A percentile compares a stretch with the other conserved stretches of the same genome.
These are phyloP conservation scores for Mortierella sp. DNA, from an alignment of 371 early-diverging fungal genomes.

Conservation along the genomic window DNA sequence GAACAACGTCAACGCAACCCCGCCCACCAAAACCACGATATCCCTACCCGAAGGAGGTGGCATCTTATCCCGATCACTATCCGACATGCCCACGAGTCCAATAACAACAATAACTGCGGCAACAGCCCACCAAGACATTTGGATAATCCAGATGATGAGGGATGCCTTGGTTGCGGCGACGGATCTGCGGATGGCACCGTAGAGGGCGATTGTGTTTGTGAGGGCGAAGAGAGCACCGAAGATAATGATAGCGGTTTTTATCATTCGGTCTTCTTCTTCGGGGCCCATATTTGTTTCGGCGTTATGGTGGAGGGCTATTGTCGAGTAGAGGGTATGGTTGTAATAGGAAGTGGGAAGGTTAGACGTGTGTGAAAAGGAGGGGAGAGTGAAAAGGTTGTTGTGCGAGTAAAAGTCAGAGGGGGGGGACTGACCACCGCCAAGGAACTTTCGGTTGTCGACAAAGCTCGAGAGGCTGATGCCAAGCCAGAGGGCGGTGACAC, in stretches of 20 bases:
- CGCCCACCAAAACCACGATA: neutral
- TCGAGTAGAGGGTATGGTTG: neutral
- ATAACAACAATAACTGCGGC: neutral
- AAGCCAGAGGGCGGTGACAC: slow-evolving; percentile 9
- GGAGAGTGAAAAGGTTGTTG: neutral
- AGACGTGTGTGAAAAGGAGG: neutral
- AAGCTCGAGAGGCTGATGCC: slow-evolving; percentile 7
- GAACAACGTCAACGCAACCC: neutral
- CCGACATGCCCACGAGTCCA: neutral
- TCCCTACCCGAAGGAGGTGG: neutral
- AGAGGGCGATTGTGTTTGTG: neutral
- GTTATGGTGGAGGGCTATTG: neutral
- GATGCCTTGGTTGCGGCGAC: slow-evolving; percentile 19
- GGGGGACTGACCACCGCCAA: neutral
- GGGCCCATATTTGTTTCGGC: neutral
- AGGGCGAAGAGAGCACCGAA: neutral
- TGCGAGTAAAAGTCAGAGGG: neutral
- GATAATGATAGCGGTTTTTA: slow-evolving; percentile 2
- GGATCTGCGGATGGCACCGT: slow-evolving; percentile 24
- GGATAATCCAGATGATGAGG: slow-evolving; percentile 6
- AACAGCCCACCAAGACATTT: neutral
- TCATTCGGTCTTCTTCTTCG: slow-evolving; percentile 11
- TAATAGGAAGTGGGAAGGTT: neutral
- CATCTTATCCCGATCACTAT: neutral
- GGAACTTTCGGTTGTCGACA: neutral